Base-by-base conservation (phyloP, 2,329 filamentous ascomycete species). In the Pleomassaria siparia region DNA sequence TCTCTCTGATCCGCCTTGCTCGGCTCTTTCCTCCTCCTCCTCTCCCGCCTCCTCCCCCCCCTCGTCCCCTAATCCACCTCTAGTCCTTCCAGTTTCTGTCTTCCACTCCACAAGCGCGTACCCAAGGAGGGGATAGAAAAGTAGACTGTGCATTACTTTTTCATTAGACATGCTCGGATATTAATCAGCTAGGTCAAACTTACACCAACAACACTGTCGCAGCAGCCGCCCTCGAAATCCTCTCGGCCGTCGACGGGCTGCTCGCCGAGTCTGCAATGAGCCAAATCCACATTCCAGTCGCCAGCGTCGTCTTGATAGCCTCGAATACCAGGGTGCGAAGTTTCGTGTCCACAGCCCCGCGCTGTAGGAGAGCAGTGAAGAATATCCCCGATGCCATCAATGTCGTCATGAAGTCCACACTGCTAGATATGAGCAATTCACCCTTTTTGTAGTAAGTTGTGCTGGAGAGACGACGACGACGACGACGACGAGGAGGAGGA, bases 241-340 rank as follows among this genome's bases (percentile, higher is more conserved):
- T 26, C 20, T 12, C 18, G 13, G 16, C 20, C 2, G 40, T 3
- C 47, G 47, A 48, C 10, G 47, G 46, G 13, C 47, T 43, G 25
- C 39, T 47, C 9, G 41, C 44, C 26, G 50, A 40, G 26, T 50
- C 50, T 7, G 48, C 39, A 4, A 53, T 45, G n/a, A 53, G 42
- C 47, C 47, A 53, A 10, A 53, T 32, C 50, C 50, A 53, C 7
- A 50, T 15, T 15, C 13, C 42, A 4, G 50, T 53, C 29, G 50
- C 50, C 15, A 50, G 32, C 4, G 30, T 12, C 2, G 37, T 32
- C 22, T 53, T 53, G 4, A 12, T 16, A 3, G 30, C 26, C 32
- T 53, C 47, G 24, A 53, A 48, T 7, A 43, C n/a, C 3, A 53
- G 28, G 3, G 42, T 43, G 18, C 29, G 37, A 13, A 28, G 24